Conservation (phyloP, 2,329 filamentous ascomycete species). For the Hirsutella thompsonii region DNA sequence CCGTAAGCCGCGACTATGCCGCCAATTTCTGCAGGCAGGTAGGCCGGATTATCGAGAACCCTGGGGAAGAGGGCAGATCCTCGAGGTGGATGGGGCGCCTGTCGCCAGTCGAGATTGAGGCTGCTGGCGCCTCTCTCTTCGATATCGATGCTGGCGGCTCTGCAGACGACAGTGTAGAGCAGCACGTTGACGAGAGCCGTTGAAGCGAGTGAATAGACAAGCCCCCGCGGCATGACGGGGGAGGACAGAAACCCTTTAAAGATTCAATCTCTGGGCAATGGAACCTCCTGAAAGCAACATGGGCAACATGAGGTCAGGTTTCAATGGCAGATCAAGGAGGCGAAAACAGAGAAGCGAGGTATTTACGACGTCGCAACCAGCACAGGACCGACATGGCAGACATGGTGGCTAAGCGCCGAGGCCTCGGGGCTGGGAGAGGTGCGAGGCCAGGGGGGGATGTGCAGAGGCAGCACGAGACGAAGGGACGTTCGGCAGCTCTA, state of each 20-base stretch:
- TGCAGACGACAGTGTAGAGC: not conserved
- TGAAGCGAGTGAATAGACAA: slow-evolving; percentile 10
- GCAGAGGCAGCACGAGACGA: no score
- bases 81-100: slow-evolving; percentile 15
- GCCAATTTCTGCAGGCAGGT: slow-evolving; percentile 70
- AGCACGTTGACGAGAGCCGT: not conserved
- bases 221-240: slow-evolving; percentile 28
- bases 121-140: not conserved
- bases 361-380: not conserved
- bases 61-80: slow-evolving; percentile 45
- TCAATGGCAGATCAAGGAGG: slow-evolving; percentile 25
- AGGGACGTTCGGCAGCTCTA: no score
- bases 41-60: slow-evolving; percentile 45
- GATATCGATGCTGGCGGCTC: not conserved
- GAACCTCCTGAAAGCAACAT: slow-evolving; percentile 29
- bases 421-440: not conserved
- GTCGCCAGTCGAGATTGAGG: not conserved
- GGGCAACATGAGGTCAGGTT: slow-evolving; percentile 37
- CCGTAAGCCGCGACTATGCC: slow-evolving; percentile 78
- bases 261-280: slow-evolving; percentile 19
- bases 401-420: slow-evolving; percentile 24
- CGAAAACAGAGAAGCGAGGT: not conserved
- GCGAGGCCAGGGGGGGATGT: no score
- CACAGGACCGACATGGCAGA: no score
- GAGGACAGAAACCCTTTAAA: slow-evolving; percentile 15